Base-by-base conservation (phyloP, 139 green algal genomes). In the Pseudopediastrum boryanum region DNA sequence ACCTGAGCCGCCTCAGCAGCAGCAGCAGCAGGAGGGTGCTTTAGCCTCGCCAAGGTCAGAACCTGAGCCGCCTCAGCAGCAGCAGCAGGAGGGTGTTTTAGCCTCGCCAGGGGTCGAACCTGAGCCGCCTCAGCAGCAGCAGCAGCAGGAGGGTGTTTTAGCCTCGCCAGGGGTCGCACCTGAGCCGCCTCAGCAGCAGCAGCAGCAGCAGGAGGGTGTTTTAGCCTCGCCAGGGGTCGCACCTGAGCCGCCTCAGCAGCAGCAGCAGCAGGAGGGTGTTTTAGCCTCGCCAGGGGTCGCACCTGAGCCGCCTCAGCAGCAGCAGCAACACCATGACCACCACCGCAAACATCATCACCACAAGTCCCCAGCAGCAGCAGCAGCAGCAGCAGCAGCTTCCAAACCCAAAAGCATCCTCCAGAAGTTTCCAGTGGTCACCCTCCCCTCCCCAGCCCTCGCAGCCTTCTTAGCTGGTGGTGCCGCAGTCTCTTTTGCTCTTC, bases 381-480 rank as follows among this genome's bases (percentile, higher is more conserved):
- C n/a, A n/a, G n/a, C n/a, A 12, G 27, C 38, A 50, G 27, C 25
- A 38, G 41, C 41, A 23, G 4, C 71, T 23, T 8, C 23, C 35
- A 31, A 36, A 36, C 50, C 27, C 12, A 50, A 42, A 7, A 41
- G 41, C 39, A n/a, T 23, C 54, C 44, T 39, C 41, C 54, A 59
- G 13, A 25, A 39, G 16, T n/a, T 33, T 13, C 35, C 48, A 16
- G n/a, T 70, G 21, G 1, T 27, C 16, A 21, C 12, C 6, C 35
- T 79, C 54, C 41, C 44, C 13, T 41, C 54, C 8, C 1, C 56
- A 3, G 38, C 35, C 3, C 29, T 79, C 2, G n/a, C 63, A 29
- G 71, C 71, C 29, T 79, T 79, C 36, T 7, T 79, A 3, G 1
- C 43, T 12, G 71, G 71, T 44, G 71, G 71, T 16, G 19, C 29